Evolutionary conservation across 495 filamentous ascomycete genomes (phyloP), one percentile per base, ranked within the genome.

Genomic region (Rhypophila decipiens): DNA sequence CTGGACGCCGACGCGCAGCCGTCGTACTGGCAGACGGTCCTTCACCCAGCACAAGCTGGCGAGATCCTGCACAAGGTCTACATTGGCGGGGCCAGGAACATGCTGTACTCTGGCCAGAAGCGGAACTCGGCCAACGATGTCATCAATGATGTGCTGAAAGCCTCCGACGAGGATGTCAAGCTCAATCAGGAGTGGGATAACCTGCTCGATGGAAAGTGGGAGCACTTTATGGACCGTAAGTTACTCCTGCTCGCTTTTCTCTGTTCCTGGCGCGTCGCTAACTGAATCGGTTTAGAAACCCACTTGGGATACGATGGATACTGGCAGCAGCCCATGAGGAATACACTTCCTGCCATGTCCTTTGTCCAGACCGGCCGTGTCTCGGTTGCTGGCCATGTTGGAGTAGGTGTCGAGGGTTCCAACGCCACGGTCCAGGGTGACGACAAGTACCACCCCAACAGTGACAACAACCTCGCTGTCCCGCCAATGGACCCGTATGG

Each of bases 311-410:
- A 71, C 34, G 65, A 74, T 18, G 67, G 66, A 33, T 76, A 76
- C 60, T 79, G 79, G 82, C 83, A 87, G 57, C 83, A 86, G 56
- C 77, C 83, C 3, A 87, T 85, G 83, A 68, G 83, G 23, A 83
- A 87, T 55, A 72, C 73, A 1, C 69, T 83, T 19, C 83, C 83
- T 2, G 66, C 70, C n/a, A 68, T 86, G 57, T 50, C 73, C 7
- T 81, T 76, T 55, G 75, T 81, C 18, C 76, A 82, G 55, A 68
- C 69, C 1, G 52, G 67, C 3, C 79, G 81, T 44, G 72, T 70
- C 8, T 74, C 78, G 3, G 57, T 85, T 13, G 73, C 76, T 5
- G 83, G 84, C 5, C 74, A 81, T 34, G 72, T 88, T 22, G 84
- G 84, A 23, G 70, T 89, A 36, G 72, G 78, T 5, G 72, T 85